Base-by-base conservation (phyloP, 2,329 filamentous ascomycete species). In the Xylogone sp. region DNA sequence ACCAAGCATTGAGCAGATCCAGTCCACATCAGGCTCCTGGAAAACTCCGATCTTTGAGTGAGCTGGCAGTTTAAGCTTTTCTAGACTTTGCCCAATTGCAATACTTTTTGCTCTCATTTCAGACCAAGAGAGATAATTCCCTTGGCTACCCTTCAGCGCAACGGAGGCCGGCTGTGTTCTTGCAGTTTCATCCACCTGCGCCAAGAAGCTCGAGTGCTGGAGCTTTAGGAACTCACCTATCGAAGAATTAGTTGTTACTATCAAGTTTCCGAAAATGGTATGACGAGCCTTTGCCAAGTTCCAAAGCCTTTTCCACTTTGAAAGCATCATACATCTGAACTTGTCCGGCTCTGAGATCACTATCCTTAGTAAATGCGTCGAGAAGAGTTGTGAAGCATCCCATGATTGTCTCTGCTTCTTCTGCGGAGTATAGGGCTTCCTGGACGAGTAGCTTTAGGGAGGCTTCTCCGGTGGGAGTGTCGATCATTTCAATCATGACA, bases 51-150 rank as follows among this genome's bases (percentile, higher is more conserved):
- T 66, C 1, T 51, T 48, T 9, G 59, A 60, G 0, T 62, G 66
- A 1, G 21, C 3, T 1, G 49, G 47, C 4, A 61, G 49, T 1
- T 55, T 60, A 1, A 34, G 47, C 2, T 22, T 51, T 4, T 52
- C 4, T 5, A 75, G 52, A 1, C 62, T 56, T 5, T 53, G 56
- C 10, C 67, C 62, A 42, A 77, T 74, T 5, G 53, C 51, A 8
- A 71, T 50, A 9, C 69, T 61, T 2, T 67, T 66, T 6, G 54
- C n/a, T 9, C 50, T 56, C 59, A 77, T 60, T 2, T 66, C 52
- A 3, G 20, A n/a, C 50, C 75, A 76, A 0, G 71, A 72, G 2
- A 29, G 57, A 52, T 9, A 68, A 42, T 53, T 56, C 21, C 43
- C 50, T 19, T 27, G 42, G 10, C 52, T 49, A 34, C 58, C 56